Evolutionary conservation across 2,329 filamentous ascomycete species (phyloP).

Genomic region (Reticulascus tulasneorum): DNA sequence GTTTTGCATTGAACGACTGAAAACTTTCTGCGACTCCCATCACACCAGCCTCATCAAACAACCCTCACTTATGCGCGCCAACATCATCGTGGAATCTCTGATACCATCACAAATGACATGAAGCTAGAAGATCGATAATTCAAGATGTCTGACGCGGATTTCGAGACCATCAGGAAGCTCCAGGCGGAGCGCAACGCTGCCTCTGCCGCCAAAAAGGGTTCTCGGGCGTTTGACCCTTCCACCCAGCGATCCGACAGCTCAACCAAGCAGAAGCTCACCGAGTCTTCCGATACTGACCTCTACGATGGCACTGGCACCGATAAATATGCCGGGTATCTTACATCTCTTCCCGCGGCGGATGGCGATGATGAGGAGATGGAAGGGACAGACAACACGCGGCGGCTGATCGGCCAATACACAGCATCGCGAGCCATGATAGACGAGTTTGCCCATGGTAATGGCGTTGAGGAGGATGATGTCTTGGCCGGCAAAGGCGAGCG

Average conservation of each 20-base stretch:
- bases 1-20: slow-evolving; percentile 17
- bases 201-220: slow-evolving; percentile 74
- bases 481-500: slow-evolving; percentile 79
- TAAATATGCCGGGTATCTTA: slow-evolving; percentile 86
- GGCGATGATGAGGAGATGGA: slow-evolving; percentile 76
- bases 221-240: slow-evolving; percentile 72
- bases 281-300: slow-evolving; percentile 81
- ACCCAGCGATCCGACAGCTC: slow-evolving; percentile 79
- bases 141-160: slow-evolving; percentile 74
- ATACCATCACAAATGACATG: slow-evolving; percentile 23
- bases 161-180: slow-evolving; percentile 80
- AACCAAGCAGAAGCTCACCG: slow-evolving; percentile 87
- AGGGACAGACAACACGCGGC: slow-evolving; percentile 67
- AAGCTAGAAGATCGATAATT: slow-evolving; percentile 29
- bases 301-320: slow-evolving; percentile 76
- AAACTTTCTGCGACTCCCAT: slow-evolving; percentile 16
- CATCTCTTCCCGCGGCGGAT: slow-evolving; percentile 76
- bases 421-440: slow-evolving; percentile 89
- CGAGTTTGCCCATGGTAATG: slow-evolving; percentile 81
- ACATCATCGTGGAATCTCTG: slow-evolving; percentile 12
- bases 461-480: slow-evolving; percentile 89
- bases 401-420: slow-evolving; percentile 92
- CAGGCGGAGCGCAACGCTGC: slow-evolving; percentile 89
- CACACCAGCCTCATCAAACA: slow-evolving; percentile 21
- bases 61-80: slow-evolving; percentile 18